phyloP scores from a whole-genome alignment of 495 filamentous ascomycete genomes.

The Pseudoneurospora amorphoporcata region DNA sequence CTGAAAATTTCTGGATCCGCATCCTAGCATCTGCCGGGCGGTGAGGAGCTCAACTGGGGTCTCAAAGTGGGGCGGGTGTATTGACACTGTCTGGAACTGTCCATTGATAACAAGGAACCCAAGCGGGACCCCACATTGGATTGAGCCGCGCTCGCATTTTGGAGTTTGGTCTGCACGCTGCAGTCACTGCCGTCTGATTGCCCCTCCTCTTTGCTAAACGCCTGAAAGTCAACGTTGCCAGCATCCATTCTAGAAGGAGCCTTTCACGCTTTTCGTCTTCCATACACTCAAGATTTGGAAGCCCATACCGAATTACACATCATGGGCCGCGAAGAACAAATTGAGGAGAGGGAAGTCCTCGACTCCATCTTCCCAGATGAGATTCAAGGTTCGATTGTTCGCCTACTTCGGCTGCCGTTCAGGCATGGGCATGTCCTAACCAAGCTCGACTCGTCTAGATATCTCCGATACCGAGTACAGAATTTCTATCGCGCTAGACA shows the following conservation, averaged over 20 bases:
- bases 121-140: not conserved
- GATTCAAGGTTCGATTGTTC: conserved; percentile 58
- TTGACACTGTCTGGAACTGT: not conserved
- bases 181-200: not conserved
- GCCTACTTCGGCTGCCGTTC: not conserved
- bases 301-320: conserved; percentile 10
- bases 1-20: conserved; percentile 8
- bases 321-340: conserved; percentile 92
- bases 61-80: conserved; percentile 2
- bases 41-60: conserved; percentile 17
- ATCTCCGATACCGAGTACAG: conserved; percentile 78
- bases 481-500: conserved; percentile 71
- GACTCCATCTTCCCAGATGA: conserved; percentile 98
- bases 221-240: not conserved
- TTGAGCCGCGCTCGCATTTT: not conserved
- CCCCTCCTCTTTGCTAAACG: not conserved
- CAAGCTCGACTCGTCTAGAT: conserved; percentile 38
- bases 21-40: conserved; percentile 28
- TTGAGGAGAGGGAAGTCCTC: conserved; percentile 92
- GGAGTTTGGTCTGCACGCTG: conserved; percentile 3
- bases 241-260: not conserved
- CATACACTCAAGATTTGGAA: not conserved
- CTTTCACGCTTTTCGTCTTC: not conserved
- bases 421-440: not conserved
- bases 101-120: not conserved